These are phyloP conservation scores for Macadamia tetraphylla DNA, from an alignment of 164 flowering plant species.

Conservation along the genomic window DNA sequence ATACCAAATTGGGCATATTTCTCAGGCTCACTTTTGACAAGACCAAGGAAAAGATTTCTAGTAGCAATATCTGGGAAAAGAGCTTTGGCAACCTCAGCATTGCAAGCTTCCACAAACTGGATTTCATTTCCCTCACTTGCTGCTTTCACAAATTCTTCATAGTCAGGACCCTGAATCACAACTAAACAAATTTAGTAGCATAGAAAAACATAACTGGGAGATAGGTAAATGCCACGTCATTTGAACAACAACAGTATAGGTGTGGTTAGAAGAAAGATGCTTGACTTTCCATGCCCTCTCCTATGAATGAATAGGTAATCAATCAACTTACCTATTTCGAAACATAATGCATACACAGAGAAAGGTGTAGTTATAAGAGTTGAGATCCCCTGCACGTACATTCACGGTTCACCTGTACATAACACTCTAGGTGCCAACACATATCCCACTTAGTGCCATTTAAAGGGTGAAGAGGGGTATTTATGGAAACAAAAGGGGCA, in stretches of 20 bases:
- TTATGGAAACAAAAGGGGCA: too few species aligned
- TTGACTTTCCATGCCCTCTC: too few species aligned
- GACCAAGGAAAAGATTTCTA: constrained; percentile 48
- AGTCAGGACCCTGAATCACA: constrained; percentile 48
- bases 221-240: background rate
- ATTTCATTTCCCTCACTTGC: constrained; percentile 68
- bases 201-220: background rate
- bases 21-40: constrained; percentile 86
- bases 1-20: constrained; percentile 66
- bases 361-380: background rate
- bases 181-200: background rate
- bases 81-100: constrained; percentile 48
- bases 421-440: too few species aligned
- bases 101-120: constrained; percentile 71
- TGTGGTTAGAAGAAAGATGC: too few species aligned
- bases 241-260: too few species aligned
- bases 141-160: constrained; percentile 70
- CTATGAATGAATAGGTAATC: too few species aligned
- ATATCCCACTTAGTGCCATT: too few species aligned
- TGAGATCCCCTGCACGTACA: too few species aligned
- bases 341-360: background rate
- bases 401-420: too few species aligned
- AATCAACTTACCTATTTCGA: too few species aligned
- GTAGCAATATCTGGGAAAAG: constrained; percentile 54
- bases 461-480: too few species aligned